Base-by-base conservation (phyloP, 2,329 filamentous ascomycete genomes). In the Cladosporium halotolerans region DNA sequence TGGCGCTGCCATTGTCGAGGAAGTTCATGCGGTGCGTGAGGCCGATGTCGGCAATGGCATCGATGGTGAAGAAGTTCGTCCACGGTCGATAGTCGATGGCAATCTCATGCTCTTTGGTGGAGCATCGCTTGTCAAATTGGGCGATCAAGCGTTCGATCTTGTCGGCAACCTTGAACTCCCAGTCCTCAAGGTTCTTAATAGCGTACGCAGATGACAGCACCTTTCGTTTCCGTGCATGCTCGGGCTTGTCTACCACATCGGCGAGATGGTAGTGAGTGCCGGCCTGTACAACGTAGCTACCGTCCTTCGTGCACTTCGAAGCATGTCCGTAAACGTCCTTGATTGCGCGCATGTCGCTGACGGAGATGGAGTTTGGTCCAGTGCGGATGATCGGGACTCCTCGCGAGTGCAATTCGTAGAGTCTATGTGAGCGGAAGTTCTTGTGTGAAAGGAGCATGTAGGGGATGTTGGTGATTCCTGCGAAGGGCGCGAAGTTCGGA, bases 351-450 rank as follows among this genome's bases (percentile, higher is more conserved):
- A 68, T 58, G 50, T 70, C 67, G 4, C 67, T 66, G 57, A 70
- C 77, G 0, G 74, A 76, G 1, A 78, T 61, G 1, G 66, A 65
- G 45, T 76, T 77, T 3, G 74, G 75, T 1, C 74, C 74, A 4
- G 68, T 75, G 9, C 75, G 72, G 40, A 78, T 64, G 11, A 78
- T 68, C 0, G 73, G 70, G 11, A 73, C 58, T 32, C 57, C 55
- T 42, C 69, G 71, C 48, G 72, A 71, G 62, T 79, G 77, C 39
- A 74, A 61, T 41, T 73, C 64, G 1, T 60, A 51, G 5, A 77
- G 66, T 16, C 68, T 61, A 28, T 66, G 66, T 4, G 73, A 76
- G 19, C 75, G 73, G 56, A 72, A 72, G 0, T 70, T 73, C 13
- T 64, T 59, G 10, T 69, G 66, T 3, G 75, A 69, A 34, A 74